Evolutionary conservation across 1,284 basidiomycete species (phyloP).

Genomic region (Fomitopsis betulina): DNA sequence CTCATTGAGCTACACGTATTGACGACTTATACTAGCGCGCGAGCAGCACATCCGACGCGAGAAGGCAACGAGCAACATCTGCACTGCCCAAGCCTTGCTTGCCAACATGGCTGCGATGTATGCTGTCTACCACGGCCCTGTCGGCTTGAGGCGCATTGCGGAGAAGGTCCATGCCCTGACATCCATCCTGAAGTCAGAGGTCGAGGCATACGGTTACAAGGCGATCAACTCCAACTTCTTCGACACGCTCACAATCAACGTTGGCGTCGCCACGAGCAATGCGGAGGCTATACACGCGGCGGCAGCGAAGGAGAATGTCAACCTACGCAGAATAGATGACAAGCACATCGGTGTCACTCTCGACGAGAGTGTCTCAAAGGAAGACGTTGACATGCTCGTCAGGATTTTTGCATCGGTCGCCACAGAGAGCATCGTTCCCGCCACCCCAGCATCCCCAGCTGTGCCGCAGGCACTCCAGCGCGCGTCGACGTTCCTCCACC

Average conservation of each 20-base stretch:
- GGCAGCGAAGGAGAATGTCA: constrained; percentile 70
- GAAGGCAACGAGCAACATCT: constrained; percentile 94
- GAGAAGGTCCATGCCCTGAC: constrained; percentile 90
- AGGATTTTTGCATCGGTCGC: constrained; percentile 76
- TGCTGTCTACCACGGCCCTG: constrained; percentile 94
- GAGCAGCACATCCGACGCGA: constrained; percentile 97
- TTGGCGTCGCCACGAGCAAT: constrained; percentile 51
- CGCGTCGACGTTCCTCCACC: constrained; percentile 74
- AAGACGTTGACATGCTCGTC: constrained; percentile 74
- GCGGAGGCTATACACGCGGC: constrained; percentile 70
- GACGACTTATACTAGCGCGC: constrained; percentile 57
- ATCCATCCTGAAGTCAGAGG: constrained; percentile 66
- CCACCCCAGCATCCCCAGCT: constrained; percentile 32
- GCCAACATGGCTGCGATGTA: constrained; percentile 99
- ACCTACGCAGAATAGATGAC: constrained; percentile 80
- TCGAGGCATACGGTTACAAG: constrained; percentile 74
- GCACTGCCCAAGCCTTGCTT: constrained; percentile 89
- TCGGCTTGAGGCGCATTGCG: constrained; percentile 83
- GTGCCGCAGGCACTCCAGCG: constrained; percentile 65
- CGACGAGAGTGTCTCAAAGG: constrained; percentile 84
- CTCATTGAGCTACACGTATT: constrained; percentile 6
- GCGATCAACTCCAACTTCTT: constrained; percentile 74
- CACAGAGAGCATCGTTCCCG: constrained; percentile 38
- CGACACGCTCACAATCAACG: constrained; percentile 91
- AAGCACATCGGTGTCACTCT: constrained; percentile 84